These are phyloP conservation scores for Pseudomonodictys pantanalensis DNA, from an alignment of 495 filamentous ascomycete genomes.

Conservation along the genomic window DNA sequence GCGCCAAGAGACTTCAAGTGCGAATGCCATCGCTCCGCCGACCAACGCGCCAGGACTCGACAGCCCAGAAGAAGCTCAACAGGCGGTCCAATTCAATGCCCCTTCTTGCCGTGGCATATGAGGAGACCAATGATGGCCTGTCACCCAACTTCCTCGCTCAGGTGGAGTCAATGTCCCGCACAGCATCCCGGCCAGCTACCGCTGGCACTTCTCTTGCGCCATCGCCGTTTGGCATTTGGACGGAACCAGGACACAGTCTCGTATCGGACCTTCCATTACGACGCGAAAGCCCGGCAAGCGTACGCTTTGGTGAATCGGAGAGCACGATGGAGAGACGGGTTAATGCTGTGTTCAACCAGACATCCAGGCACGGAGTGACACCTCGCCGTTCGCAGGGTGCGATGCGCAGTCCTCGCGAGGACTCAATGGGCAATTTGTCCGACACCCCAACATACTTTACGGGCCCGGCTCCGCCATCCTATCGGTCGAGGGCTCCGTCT, in stretches of 20 bases:
- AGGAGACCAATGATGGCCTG: not conserved
- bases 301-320: slow-evolving; percentile 7
- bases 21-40: slow-evolving; percentile 22
- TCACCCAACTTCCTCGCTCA: not conserved
- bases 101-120: not conserved
- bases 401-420: slow-evolving; percentile 4
- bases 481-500: slow-evolving; percentile 27
- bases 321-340: slow-evolving; percentile 5
- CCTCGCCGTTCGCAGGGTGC: not conserved
- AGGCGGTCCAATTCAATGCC: slow-evolving; percentile 27
- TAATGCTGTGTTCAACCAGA: slow-evolving; percentile 9
- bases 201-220: not conserved
- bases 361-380: not conserved
- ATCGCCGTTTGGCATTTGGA: not conserved
- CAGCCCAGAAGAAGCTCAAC: slow-evolving; percentile 3
- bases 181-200: not conserved
- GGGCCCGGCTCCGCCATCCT: slow-evolving; percentile 24
- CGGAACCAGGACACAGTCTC: not conserved
- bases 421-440: slow-evolving; percentile 29
- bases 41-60: slow-evolving; percentile 6
- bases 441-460: slow-evolving; percentile 26
- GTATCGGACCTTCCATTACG: not conserved
- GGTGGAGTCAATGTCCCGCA: not conserved
- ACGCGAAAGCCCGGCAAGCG: not conserved
- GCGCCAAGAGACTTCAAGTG: slow-evolving; percentile 22